Percentiles rank a stretch among this genome's conserved stretches.
Evolutionary conservation across 2,329 filamentous ascomycete genomes (phyloP).

Genomic region (Penicillium sp.): DNA sequence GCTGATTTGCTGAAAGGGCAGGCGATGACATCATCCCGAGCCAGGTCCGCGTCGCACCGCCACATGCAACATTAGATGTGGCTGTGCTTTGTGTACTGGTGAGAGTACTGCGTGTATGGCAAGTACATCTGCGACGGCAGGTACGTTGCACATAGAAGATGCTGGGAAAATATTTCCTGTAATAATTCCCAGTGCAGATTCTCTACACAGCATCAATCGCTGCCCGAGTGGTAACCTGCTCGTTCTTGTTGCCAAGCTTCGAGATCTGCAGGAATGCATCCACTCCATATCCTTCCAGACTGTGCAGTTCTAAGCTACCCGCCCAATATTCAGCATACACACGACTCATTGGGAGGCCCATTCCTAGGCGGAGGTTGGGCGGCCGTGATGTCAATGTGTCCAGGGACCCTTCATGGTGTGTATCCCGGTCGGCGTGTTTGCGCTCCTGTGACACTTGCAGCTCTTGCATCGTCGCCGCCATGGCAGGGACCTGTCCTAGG

Average conservation of each 20-base stretch:
- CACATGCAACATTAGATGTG: not conserved
- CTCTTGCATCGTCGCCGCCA: slow-evolving; percentile 92
- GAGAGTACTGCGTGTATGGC: not conserved
- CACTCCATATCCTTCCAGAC: slow-evolving; percentile 89
- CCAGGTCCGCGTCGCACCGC: not conserved
- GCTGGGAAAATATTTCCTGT: not conserved
- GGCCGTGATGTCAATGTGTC: slow-evolving; percentile 75
- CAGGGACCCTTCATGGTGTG: slow-evolving; percentile 61
- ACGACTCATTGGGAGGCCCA: slow-evolving; percentile 87
- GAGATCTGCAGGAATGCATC: slow-evolving; percentile 96
- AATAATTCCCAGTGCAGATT: not conserved
- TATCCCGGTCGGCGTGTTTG: slow-evolving; percentile 31
- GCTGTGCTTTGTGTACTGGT: not conserved
- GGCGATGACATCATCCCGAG: slow-evolving; percentile 9
- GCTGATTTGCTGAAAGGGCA: not conserved
- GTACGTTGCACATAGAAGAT: not conserved
- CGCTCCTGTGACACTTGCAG: slow-evolving; percentile 51
- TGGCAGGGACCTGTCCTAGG: slow-evolving; percentile 77
- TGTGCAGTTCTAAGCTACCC: slow-evolving; percentile 84
- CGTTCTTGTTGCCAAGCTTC: slow-evolving; percentile 95
- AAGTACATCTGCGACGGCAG: not conserved
- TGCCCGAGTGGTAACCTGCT: slow-evolving; percentile 76
- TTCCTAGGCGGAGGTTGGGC: slow-evolving; percentile 81
- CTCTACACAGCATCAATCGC: slow-evolving; percentile 71
- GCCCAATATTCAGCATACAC: slow-evolving; percentile 99